These are phyloP conservation scores for Fomitopsis palustris DNA, from an alignment of 1,284 basidiomycete genomes.

Conservation along the genomic window DNA sequence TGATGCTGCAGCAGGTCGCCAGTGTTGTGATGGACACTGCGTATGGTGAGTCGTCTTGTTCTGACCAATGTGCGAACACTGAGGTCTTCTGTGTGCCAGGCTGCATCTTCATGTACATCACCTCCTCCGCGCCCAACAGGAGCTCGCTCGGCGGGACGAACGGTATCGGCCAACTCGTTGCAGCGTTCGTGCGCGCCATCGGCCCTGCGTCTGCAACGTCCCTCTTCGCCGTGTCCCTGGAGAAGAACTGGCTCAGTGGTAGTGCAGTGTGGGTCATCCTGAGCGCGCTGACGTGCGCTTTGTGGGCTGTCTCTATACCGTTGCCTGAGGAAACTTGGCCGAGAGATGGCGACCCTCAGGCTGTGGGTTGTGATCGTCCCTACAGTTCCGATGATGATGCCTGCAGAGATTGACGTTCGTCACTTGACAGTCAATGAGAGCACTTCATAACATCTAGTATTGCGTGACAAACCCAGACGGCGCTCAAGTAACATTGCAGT, in stretches of 20 bases:
- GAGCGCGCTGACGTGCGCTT: conserved; percentile 14
- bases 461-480: too few relatives aligned
- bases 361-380: not conserved
- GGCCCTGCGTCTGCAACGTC: conserved; percentile 70
- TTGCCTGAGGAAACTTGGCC: conserved; percentile 20
- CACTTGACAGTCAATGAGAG: too few relatives aligned
- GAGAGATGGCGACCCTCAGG: not conserved
- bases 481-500: too few relatives aligned
- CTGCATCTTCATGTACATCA: conserved; percentile 44
- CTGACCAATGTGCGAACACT: not conserved
- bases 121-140: conserved; percentile 55
- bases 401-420: too few relatives aligned
- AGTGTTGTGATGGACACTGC: conserved; percentile 31
- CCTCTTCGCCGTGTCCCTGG: conserved; percentile 64
- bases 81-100: conserved; percentile 17
- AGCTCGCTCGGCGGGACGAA: conserved; percentile 76
- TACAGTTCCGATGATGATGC: too few relatives aligned
- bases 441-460: too few relatives aligned
- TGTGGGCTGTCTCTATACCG: conserved; percentile 16
- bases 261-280: conserved; percentile 31
- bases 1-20: conserved; percentile 28
- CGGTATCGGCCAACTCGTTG: conserved; percentile 42
- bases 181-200: conserved; percentile 55
- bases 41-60: conserved; percentile 28
- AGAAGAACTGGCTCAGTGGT: conserved; percentile 35